Conservation (phyloP, 208 protist species). For the Paratrypanosoma confusum region DNA sequence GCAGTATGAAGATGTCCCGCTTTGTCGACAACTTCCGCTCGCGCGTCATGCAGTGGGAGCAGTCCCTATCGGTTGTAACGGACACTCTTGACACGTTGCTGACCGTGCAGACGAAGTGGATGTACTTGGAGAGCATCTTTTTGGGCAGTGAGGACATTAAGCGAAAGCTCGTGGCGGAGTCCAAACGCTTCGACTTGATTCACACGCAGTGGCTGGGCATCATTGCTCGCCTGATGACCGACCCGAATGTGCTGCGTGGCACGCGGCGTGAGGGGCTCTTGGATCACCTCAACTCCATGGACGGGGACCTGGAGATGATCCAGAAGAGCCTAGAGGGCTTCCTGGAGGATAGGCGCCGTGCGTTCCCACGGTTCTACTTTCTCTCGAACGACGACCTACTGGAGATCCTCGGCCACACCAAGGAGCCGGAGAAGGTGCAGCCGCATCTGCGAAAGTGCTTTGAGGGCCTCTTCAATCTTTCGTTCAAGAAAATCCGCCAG, state of each 20-base stretch:
- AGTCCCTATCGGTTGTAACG: constrained; percentile 88
- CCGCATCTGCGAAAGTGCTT: constrained; percentile 97
- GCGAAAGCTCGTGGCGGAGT: constrained; percentile 93
- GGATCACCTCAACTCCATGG: constrained; percentile 89
- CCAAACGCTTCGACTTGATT: constrained; percentile 92
- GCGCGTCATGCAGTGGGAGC: constrained; percentile 92
- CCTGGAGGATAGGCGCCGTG: constrained; percentile 92
- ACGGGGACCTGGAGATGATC: constrained; percentile 91
- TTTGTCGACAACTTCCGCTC: constrained; percentile 93
- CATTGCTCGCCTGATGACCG: constrained; percentile 74
- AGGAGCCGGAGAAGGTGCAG: constrained; percentile 95
- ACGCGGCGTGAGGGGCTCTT: constrained; percentile 87
- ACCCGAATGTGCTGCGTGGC: constrained; percentile 81
- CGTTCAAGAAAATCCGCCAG: constrained; percentile 68
- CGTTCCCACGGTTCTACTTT: constrained; percentile 98
- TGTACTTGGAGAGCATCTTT: constrained; percentile 97
- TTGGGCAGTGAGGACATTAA: constrained; percentile 96
- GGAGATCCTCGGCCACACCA: constrained; percentile 95
- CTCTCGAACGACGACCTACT: constrained; percentile 96
- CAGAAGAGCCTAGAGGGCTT: constrained; percentile 96
- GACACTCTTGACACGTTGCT: constrained; percentile 92
- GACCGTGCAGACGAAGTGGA: constrained; percentile 92
- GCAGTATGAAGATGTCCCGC: constrained; percentile 93
- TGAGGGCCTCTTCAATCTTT: constrained; percentile 88
- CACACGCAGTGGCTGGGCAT: constrained; percentile 92